Base-by-base conservation (phyloP, 768 basidiomycete genomes). In the Dioszegia aurantiaca region DNA sequence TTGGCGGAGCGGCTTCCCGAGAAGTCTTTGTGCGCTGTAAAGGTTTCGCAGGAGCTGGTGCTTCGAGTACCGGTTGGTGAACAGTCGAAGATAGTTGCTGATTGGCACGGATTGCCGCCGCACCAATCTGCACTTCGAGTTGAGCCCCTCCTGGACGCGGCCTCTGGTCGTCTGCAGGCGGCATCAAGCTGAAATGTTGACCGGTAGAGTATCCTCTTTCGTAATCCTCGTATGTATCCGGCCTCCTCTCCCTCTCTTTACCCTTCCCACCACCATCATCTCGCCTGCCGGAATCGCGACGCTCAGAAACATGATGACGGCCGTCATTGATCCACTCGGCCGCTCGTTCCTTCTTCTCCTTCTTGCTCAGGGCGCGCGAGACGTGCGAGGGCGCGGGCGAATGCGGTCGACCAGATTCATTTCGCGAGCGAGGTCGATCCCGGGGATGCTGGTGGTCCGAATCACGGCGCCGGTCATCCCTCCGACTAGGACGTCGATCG, bases 311-410 rank as follows among this genome's bases (percentile, higher is more conserved):
- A 36, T 53, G 51, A 36, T 53, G 51, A 16, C 51, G 19, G 3
- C n/a, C 33, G 10, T 41, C 51, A 36, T 53, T 53, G 51, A 53
- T 39, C 51, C 51, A 53, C 23, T 53, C 51, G 11, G 39, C 51
- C 26, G 51, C 51, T 6, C 51, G 36, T 10, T 40, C 51, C 26
- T 53, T 53, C 51, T 53, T 53, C 33, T 53, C 51, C 26, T 40
- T 53, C 37, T 28, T 37, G 51, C 36, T 40, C 16, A 53, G 12
- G 3, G 27, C 51, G 4, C 51, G n/a, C 6, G n/a, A 19, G 17
- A 14, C 33, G 3, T 27, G 51, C 17, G 23, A 28, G 8, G 36
- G 23, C 3, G 17, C 23, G 3, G 51, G 51, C 24, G 51, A n/a
- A 40, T 30, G 10, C 4, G 23, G 37, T 10, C 27, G 24, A 24